Conservation (phyloP, 1,139 yeast genomes). For the Meyerozyma elateridarum region DNA sequence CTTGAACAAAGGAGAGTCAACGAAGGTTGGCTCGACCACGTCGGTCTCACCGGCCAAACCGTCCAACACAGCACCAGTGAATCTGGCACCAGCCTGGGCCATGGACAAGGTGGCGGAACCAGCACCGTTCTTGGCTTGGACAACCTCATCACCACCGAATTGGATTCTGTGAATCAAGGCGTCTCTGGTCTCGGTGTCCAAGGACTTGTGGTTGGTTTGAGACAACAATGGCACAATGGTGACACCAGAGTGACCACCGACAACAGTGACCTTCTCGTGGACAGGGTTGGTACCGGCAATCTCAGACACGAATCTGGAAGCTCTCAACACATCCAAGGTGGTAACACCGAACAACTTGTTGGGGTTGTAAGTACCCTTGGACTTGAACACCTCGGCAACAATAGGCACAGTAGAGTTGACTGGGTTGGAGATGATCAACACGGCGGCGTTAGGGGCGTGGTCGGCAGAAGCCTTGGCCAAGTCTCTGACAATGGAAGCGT, state of each 20-base stretch:
- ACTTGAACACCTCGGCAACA: conserved; percentile 79
- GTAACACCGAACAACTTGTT: conserved; percentile 88
- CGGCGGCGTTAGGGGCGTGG: conserved; percentile 67
- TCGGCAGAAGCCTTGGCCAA: conserved; percentile 78
- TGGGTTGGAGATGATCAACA: conserved; percentile 86
- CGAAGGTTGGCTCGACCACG: conserved; percentile 48
- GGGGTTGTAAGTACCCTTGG: conserved; percentile 72
- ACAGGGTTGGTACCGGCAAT: conserved; percentile 47
- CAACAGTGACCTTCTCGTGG: conserved; percentile 68
- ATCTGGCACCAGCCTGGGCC: conserved; percentile 93
- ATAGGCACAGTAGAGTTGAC: conserved; percentile 95
- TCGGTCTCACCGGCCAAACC: conserved; percentile 50
- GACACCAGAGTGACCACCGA: conserved; percentile 97
- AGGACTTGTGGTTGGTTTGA: conserved; percentile 48
- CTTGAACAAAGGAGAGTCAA: conserved; percentile 46
- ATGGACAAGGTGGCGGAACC: conserved; percentile 94
- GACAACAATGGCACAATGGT: conserved; percentile 89
- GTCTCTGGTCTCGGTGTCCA: conserved; percentile 54
- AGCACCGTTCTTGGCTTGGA: conserved; percentile 88
- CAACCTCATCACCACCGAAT: conserved; percentile 97
- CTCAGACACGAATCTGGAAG: conserved; percentile 62
- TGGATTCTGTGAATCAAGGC: conserved; percentile 82
- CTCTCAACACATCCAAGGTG: conserved; percentile 84
- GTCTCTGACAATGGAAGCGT: conserved; percentile 84
- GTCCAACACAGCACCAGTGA: conserved; percentile 58